Percentiles rank a stretch among this genome's conserved stretches.
phyloP scores from a whole-genome alignment of 2,329 filamentous ascomycete species.

The Aspergillus hiratsukae region DNA sequence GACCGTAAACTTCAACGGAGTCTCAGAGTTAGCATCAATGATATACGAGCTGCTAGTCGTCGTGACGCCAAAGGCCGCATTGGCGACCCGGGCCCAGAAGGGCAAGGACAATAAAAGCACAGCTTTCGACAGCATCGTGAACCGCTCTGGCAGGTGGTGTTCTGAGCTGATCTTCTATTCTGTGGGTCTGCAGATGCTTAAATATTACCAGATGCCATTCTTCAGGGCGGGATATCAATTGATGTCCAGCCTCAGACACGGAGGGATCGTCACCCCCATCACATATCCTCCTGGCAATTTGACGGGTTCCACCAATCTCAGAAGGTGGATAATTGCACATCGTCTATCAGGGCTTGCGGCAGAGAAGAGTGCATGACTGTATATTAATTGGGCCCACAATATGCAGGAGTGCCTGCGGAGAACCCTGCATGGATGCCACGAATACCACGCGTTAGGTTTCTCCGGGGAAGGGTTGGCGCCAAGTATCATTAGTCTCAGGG shows the following conservation, averaged over 20 bases:
- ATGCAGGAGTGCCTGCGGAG: not conserved
- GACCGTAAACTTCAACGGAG: slow-evolving; percentile 50
- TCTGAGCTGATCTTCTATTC: not conserved
- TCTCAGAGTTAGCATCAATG: slow-evolving; percentile 47
- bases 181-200: not conserved
- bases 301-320: slow-evolving; percentile 10
- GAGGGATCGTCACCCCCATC: not conserved
- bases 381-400: not conserved
- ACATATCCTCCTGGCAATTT: slow-evolving; percentile 1
- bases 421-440: not conserved
- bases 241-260: not conserved
- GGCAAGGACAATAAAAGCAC: slow-evolving; percentile 15
- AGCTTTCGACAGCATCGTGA: slow-evolving; percentile 17
- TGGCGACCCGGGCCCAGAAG: slow-evolving; percentile 18
- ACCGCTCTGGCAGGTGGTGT: not conserved
- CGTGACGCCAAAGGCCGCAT: slow-evolving; percentile 27
- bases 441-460: not conserved
- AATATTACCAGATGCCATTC: not conserved
- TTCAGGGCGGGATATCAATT: not conserved
- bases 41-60: slow-evolving; percentile 31
- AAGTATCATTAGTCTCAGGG: not conserved
- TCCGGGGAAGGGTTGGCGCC: not conserved
- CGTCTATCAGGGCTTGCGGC: not conserved
- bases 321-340: not conserved
- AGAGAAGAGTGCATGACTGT: not conserved